Base-by-base conservation (phyloP, 2,329 filamentous ascomycete species). In the Harringtonia aguacate region DNA sequence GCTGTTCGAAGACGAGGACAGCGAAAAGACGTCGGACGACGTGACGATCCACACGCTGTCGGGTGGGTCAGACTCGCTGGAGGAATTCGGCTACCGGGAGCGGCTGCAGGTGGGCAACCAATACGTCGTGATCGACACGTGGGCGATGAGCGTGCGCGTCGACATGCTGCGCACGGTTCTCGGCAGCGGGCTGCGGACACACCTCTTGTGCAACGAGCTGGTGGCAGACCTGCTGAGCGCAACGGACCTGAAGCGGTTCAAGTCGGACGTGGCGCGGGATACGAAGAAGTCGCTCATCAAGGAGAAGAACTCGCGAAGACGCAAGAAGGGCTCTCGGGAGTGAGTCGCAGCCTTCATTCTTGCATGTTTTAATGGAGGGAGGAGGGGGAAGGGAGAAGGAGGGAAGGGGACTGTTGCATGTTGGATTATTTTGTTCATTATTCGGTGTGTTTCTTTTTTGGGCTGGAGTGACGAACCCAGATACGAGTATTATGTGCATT, bases 41-140 rank as follows among this genome's bases (percentile, higher is more conserved):
- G 8, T 15, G 10, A 21, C 20, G 5, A 24, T 4, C 10, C 10
- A 18, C 34, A 34, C 33, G 34, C 17, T 36, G 18, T 24, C 39
- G 30, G 22, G 22, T 20, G 24, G 17, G 4, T 30, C 34, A 12
- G 52, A 51, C 7, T 65, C 66, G 9, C 61, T 65, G 4, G 58
- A 61, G 28, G 70, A 74, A 48, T 72, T 73, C 48, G 72, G 72
- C 4, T 75, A 76, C 48, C 65, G 71, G 8, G 63, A 71, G 50
- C 71, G 66, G 49, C 56, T 75, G n/a, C 66, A 67, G 30, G 61
- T 74, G 7, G 63, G 68, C 15, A 65, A 68, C 39, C 58, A 64
- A 47, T 57, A 62, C 33, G 60, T 73, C 51, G 51, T 60, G 36
- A 68, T 76, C 40, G 66, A 74, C 45, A 65, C 66, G 1, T 77